These are phyloP conservation scores for Leishmania turanica DNA, from an alignment of 208 protist genomes.

Conservation along the genomic window DNA sequence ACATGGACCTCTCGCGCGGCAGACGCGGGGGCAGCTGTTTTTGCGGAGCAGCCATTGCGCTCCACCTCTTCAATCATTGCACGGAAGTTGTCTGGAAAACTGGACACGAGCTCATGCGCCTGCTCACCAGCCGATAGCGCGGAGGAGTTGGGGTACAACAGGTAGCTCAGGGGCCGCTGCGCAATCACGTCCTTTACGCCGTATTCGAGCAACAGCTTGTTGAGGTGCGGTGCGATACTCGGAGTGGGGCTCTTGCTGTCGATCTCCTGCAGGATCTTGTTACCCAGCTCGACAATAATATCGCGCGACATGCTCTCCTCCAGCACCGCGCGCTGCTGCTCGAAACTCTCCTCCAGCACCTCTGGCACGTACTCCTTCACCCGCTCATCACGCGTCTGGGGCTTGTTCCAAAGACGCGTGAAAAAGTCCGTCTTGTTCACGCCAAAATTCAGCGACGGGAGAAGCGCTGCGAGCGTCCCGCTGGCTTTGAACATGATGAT, in stretches of 20 bases:
- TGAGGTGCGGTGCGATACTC: conserved; percentile 80
- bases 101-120: conserved; percentile 71
- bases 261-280: conserved; percentile 76
- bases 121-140: conserved; percentile 50
- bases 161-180: conserved; percentile 81
- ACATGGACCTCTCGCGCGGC: neutral
- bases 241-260: conserved; percentile 91
- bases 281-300: conserved; percentile 80
- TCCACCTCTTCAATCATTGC: conserved; percentile 84
- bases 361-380: conserved; percentile 90
- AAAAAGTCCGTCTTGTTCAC: conserved; percentile 75
- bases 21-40: no score
- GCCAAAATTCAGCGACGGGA: conserved; percentile 57
- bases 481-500: conserved; percentile 35
- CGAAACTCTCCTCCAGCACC: conserved; percentile 82
- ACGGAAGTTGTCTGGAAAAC: conserved; percentile 84
- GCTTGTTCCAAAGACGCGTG: conserved; percentile 85
- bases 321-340: conserved; percentile 78
- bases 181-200: conserved; percentile 79
- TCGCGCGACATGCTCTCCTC: conserved; percentile 82
- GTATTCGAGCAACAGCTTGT: conserved; percentile 73
- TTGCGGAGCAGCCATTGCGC: conserved; percentile 62
- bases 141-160: conserved; percentile 78
- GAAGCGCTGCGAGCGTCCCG: conserved; percentile 7
- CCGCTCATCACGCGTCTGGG: conserved; percentile 77